Evolutionary conservation across 768 basidiomycete species (phyloP), one percentile per base, ranked within the genome.

Genomic region (Rhodotorula babjevae): DNA sequence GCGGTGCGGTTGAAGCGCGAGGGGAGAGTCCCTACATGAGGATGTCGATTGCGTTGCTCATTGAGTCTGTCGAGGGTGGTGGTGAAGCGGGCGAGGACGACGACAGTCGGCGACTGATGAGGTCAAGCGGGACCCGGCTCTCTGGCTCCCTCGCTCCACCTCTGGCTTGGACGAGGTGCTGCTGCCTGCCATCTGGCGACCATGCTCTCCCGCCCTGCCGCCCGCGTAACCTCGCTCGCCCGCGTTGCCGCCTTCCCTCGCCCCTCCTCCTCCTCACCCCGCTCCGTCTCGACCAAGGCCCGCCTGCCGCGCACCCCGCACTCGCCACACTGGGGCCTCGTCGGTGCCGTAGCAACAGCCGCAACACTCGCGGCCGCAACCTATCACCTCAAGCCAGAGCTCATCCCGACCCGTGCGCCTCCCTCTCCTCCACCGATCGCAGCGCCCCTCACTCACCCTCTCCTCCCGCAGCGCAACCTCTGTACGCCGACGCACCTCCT

Each of bases 401-500:
- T 56, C 31, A 9, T 71, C 60, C 64, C 63, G 10, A 6, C 55
- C 25, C 65, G 60, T 66, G 0, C 59, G 64, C 57, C 31, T n/a
- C 33, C 25, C 50, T 23, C 56, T 29, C 61, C 44, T 27, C 46
- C 14, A 5, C 36, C n/a, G 11, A 23, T 44, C 31, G 19, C 25
- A 8, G n/a, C n/a, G n/a, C n/a, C n/a, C n/a, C 42, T 46, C 18
- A 50, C 3, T 53, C 25, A 27, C 25, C 25, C 47, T 19, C 12
- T 21, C 27, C 14, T 21, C 47, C 7, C n/a, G n/a, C 55, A 71
- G 69, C 57, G 4, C n/a, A 47, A 2, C 58, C 64, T n/a, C 63
- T 63, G 16, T 25, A 61, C 31, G 67, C 70, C 33, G 74, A 71
- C 27, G 67, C 63, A 6, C n/a, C 60, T 12, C 46, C 66, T 15